Conservation (phyloP, 345 rosid species). For the Aquilaria yunnanensis region DNA sequence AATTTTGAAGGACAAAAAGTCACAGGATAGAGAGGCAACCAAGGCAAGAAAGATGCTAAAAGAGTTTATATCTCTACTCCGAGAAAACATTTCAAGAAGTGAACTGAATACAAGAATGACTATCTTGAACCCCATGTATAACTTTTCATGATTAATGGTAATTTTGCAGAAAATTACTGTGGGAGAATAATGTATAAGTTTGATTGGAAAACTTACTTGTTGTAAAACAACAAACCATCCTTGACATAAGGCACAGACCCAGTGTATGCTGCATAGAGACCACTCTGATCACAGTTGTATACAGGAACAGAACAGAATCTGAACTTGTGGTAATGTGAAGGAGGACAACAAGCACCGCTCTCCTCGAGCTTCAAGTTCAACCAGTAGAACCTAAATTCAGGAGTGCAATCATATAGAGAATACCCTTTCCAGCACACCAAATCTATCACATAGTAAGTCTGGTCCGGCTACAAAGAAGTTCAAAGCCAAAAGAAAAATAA, state of each 20-base stretch:
- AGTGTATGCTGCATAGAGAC: constrained; percentile 57
- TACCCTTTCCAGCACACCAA: constrained; percentile 93
- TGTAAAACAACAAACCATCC: constrained; percentile 86
- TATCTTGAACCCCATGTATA: too few species aligned
- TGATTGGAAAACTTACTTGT: constrained; percentile 52
- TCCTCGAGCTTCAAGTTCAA: constrained; percentile 83
- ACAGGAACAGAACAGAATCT: constrained; percentile 55
- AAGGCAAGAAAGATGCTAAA: too few species aligned
- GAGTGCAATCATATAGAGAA: constrained; percentile 81
- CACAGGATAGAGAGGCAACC: too few species aligned
- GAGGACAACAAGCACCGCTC: constrained; percentile 73
- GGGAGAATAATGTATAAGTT: too few species aligned
- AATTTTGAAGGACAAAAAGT: too few species aligned
- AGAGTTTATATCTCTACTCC: too few species aligned
- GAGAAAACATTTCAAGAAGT: constrained; percentile 11
- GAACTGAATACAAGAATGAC: not conserved
- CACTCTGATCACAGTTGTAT: constrained; percentile 64
- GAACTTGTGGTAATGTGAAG: constrained; percentile 67
- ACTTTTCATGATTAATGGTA: not conserved
- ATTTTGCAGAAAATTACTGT: too few species aligned
- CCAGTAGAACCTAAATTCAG: constrained; percentile 96
- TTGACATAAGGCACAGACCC: constrained; percentile 61
- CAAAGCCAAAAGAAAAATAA: constrained; percentile 8
- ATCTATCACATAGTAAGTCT: constrained; percentile 89
- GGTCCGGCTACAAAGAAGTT: constrained; percentile 48